Evolutionary conservation across 2,329 filamentous ascomycete species (phyloP).

Genomic region (Dactylonectria macrodidyma): DNA sequence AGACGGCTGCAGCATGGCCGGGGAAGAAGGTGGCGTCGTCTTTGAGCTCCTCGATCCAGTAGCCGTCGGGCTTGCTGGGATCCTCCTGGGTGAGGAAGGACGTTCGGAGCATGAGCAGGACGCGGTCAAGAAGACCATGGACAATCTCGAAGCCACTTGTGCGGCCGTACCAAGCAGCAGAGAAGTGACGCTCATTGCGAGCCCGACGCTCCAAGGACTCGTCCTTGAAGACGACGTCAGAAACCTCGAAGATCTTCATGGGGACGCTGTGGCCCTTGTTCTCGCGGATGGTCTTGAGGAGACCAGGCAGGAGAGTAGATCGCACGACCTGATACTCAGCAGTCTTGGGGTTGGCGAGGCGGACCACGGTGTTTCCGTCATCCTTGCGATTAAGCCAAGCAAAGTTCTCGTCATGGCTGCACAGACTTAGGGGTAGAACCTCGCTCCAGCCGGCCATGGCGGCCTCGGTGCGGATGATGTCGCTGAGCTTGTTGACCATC

Average conservation of each 20-base stretch:
- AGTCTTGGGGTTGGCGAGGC: conserved; percentile 93
- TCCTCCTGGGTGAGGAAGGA: conserved; percentile 79
- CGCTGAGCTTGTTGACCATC: conserved; percentile 92
- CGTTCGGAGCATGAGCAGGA: conserved; percentile 92
- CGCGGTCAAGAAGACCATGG: conserved; percentile 91
- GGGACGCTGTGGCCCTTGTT: conserved; percentile 92
- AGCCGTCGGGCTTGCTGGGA: conserved; percentile 76
- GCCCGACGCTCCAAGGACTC: conserved; percentile 84
- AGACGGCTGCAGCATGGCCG: conserved; percentile 89
- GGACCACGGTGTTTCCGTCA: conserved; percentile 85
- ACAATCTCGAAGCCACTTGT: conserved; percentile 95
- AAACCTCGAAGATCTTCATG: conserved; percentile 93
- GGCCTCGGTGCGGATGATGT: conserved; percentile 90
- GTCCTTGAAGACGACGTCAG: conserved; percentile 95
- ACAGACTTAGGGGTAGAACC: conserved; percentile 95
- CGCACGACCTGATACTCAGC: conserved; percentile 94
- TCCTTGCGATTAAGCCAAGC: conserved; percentile 93
- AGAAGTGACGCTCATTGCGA: conserved; percentile 94
- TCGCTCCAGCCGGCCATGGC: conserved; percentile 97
- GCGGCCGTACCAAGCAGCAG: conserved; percentile 96
- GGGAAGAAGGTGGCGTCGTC: conserved; percentile 93
- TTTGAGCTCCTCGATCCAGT: conserved; percentile 95
- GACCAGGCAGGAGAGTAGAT: conserved; percentile 86
- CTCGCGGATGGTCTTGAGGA: conserved; percentile 94
- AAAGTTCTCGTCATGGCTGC: conserved; percentile 99